Evolutionary conservation across 2,329 filamentous ascomycete species (phyloP).

Genomic region (Microdochium bolleyi): DNA sequence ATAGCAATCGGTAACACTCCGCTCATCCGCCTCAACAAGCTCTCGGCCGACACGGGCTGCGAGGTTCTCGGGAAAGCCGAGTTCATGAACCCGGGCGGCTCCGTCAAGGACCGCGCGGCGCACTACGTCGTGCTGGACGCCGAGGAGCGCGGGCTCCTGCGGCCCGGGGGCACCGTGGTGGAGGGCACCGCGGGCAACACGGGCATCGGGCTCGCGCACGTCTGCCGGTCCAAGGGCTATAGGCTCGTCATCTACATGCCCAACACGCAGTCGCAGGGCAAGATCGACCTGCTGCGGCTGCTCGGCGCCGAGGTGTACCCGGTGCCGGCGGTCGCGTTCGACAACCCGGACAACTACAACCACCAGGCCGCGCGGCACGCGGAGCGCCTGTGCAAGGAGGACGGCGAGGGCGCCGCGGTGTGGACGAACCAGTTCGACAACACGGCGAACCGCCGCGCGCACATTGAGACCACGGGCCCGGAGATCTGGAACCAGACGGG

Average conservation of each 20-base stretch:
- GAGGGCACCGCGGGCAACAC: slow-evolving; percentile 98
- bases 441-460: slow-evolving; percentile 82
- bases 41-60: slow-evolving; percentile 88
- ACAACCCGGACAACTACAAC: slow-evolving; percentile 96
- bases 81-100: slow-evolving; percentile 97
- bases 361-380: slow-evolving; percentile 89
- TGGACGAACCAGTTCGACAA: slow-evolving; percentile 99
- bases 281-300: slow-evolving; percentile 85
- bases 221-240: slow-evolving; percentile 88
- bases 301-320: slow-evolving; percentile 94
- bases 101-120: slow-evolving; percentile 92
- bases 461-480: slow-evolving; percentile 93
- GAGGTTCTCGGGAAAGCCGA: slow-evolving; percentile 94
- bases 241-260: slow-evolving; percentile 99
- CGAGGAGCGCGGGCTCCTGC: slow-evolving; percentile 76
- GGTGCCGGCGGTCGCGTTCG: slow-evolving; percentile 90
- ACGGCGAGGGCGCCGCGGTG: slow-evolving; percentile 48
- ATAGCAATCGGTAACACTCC: slow-evolving; percentile 95
- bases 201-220: slow-evolving; percentile 93
- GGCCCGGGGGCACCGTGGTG: slow-evolving; percentile 84
- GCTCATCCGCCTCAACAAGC: slow-evolving; percentile 78
- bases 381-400: slow-evolving; percentile 63
- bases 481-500: slow-evolving; percentile 93
- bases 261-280: slow-evolving; percentile 95
- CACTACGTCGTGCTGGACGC: slow-evolving; percentile 91